These are phyloP conservation scores for Trichosporon faecale DNA, from an alignment of 1,284 basidiomycete species.

Conservation along the genomic window DNA sequence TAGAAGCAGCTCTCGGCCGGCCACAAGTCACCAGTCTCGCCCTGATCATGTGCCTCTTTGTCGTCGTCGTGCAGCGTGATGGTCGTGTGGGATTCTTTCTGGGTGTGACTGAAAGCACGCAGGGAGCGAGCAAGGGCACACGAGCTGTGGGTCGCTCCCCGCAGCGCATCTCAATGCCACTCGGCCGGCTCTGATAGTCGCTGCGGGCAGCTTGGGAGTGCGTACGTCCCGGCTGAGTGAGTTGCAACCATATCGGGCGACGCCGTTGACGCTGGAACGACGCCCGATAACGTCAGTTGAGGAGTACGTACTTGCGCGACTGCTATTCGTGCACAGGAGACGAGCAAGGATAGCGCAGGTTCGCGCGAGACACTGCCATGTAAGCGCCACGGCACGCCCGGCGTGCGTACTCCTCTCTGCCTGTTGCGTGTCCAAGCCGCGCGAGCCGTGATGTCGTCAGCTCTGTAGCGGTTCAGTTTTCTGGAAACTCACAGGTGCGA, in stretches of 20 bases:
- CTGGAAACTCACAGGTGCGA: background rate
- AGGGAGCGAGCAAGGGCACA: background rate
- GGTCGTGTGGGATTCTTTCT: background rate
- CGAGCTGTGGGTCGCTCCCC: background rate
- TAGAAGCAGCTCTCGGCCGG: too few relatives aligned
- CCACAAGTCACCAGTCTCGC: background rate
- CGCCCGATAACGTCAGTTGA: background rate
- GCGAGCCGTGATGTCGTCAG: background rate
- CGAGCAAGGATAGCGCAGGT: background rate
- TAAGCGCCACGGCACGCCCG: background rate
- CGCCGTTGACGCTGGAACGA: background rate
- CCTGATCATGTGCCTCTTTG: background rate
- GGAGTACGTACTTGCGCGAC: background rate
- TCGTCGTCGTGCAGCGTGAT: background rate
- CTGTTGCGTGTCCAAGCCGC: background rate
- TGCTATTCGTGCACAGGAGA: background rate
- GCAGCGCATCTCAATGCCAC: background rate
- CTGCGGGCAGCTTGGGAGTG: background rate
- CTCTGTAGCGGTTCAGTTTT: background rate
- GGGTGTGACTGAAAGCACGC: background rate
- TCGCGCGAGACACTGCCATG: background rate
- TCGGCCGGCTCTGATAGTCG: background rate
- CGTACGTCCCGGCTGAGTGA: constrained; percentile 5
- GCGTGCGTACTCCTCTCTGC: background rate
- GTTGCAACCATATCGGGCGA: background rate